Evolutionary conservation across 176 grass and related monocot genomes (phyloP).

Genomic region (Rhipidocladum racemiflorum): DNA sequence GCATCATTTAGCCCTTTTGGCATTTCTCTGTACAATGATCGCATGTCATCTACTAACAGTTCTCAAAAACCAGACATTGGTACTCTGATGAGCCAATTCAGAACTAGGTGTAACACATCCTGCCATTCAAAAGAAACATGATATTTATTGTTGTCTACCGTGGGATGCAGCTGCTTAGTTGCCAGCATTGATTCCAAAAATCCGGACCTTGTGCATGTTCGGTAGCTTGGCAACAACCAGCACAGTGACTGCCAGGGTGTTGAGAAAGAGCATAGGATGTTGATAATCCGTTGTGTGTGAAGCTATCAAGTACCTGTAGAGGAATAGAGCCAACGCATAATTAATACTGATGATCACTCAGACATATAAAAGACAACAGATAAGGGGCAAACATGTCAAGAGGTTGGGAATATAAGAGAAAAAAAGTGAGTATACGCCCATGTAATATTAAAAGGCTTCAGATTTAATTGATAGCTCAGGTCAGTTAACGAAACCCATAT

Average conservation of each 20-base stretch:
- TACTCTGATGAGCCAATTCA: not conserved
- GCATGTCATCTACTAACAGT: slow-evolving; percentile 44
- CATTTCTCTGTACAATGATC: slow-evolving; percentile 51
- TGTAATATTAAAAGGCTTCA: not conserved
- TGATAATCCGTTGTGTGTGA: slow-evolving; percentile 56
- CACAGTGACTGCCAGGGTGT: slow-evolving; percentile 53
- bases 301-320: slow-evolving; percentile 59
- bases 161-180: slow-evolving; percentile 21
- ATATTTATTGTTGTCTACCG: not conserved
- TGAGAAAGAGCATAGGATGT: slow-evolving; percentile 62
- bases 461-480: not conserved
- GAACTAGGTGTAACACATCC: slow-evolving; percentile 25
- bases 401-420: not conserved
- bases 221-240: slow-evolving; percentile 60
- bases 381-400: not conserved
- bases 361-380: not conserved
- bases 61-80: slow-evolving; percentile 36
- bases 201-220: slow-evolving; percentile 69
- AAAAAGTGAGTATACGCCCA: not conserved
- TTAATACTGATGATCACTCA: not conserved
- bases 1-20: slow-evolving; percentile 34
- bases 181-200: slow-evolving; percentile 62
- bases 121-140: slow-evolving; percentile 26
- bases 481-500: not conserved
- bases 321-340: not conserved